Base-by-base conservation (phyloP, 2,329 filamentous ascomycete genomes). In the Colletotrichum theobromicola region DNA sequence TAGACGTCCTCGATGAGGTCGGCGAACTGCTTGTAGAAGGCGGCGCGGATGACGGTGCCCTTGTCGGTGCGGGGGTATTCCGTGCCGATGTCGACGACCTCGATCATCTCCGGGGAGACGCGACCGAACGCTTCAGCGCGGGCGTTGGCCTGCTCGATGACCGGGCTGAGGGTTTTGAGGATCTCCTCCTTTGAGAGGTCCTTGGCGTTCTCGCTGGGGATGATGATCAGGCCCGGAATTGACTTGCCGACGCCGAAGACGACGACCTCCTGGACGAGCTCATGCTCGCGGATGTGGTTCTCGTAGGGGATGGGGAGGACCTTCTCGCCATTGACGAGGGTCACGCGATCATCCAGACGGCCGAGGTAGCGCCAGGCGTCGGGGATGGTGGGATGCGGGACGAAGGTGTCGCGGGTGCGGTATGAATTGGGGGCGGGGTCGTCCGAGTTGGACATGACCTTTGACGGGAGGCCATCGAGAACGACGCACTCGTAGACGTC, bases 161-260 rank as follows among this genome's bases (percentile, higher is more conserved):
- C 82, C 2, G 88, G 86, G 85, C 85, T 88, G 1, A 92, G 84
- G 0, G 79, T 76, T 2, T 88, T 81, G 0, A 92, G 78, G 24
- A 89, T 83, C 12, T 90, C 85, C 0, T 85, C 80, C 4, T 88
- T 83, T 0, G 84, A 78, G 61, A 90, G 80, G 0, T 84, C 77
- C 0, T 80, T 79, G 1, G 86, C 85, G 4, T 82, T 81, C n/a
- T 88, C 85, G 15, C 86, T 84, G 30, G 88, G 86, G 26, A 93
- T 82, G 15, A 93, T 82, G 13, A 92, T 77, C 13, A 91, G 77
- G 2, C 90, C 91, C 0, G 89, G 88, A 32, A 88, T 84, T 1
- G 87, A 83, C 62, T 85, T 86, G 10, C 87, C 89, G 2, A 87
- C 85, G 0, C 91, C 91, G 75, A 92, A 91, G 1, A 91, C 86